These are phyloP conservation scores for Papiliotrema flavescens DNA, from an alignment of 1,284 basidiomycete species.

Conservation along the genomic window DNA sequence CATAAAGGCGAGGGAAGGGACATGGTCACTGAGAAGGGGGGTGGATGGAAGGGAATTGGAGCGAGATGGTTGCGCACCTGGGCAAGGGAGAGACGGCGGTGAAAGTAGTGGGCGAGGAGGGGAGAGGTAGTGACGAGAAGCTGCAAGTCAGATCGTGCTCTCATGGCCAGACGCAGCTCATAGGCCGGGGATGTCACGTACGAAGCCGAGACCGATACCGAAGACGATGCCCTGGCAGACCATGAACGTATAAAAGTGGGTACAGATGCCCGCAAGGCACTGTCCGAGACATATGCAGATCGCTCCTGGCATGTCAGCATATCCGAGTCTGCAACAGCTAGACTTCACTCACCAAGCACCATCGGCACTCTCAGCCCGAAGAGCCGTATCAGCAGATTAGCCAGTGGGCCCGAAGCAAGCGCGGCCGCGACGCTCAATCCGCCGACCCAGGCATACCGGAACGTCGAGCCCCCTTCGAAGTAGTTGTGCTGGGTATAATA, in stretches of 20 bases:
- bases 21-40: not conserved
- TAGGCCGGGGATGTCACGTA: conserved; percentile 3
- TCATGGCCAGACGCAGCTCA: not conserved
- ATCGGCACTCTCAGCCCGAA: conserved; percentile 44
- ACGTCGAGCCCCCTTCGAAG: conserved; percentile 42
- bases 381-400: conserved; percentile 40
- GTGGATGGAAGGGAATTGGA: not conserved
- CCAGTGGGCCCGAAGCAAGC: conserved; percentile 44
- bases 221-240: conserved; percentile 40
- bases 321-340: not conserved
- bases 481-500: conserved; percentile 49
- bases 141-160: not conserved
- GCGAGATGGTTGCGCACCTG: conserved; percentile 21
- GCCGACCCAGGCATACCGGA: conserved; percentile 51
- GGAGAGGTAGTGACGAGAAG: not conserved
- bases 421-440: conserved; percentile 46
- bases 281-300: conserved; percentile 31
- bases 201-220: conserved; percentile 32
- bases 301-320: conserved; percentile 12
- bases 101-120: conserved; percentile 19
- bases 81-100: conserved; percentile 24
- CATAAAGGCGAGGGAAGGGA: not conserved
- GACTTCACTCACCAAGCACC: conserved; percentile 32
- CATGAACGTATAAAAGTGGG: conserved; percentile 28
- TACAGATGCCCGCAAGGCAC: conserved; percentile 31